Evolutionary conservation across 176 grass and related monocot species (phyloP), one percentile per base, ranked within the genome.

Genomic region (Ampelocalamus luodianensis): DNA sequence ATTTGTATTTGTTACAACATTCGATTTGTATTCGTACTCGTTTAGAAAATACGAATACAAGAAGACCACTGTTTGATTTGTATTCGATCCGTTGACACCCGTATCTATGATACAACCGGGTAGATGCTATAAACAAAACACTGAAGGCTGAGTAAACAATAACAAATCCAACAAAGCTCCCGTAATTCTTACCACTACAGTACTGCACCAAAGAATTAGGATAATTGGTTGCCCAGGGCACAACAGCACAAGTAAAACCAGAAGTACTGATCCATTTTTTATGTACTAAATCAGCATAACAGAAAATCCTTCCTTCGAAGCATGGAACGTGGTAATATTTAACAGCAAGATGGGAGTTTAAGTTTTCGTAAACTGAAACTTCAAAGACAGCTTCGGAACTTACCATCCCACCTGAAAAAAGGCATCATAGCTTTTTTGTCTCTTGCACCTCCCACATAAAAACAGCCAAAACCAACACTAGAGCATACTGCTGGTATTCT

Each of bases 391-490:
- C 71, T 50, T 39, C 40, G 37, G 3, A 53, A 65, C n/a, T 84
- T 66, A 20, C 15, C 48, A 56, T 26, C 44, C 61, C 40, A 68
- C 23, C 16, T 56, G 6, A 50, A 39, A 68, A 34, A 75, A 65
- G 10, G 22, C 20, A 23, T 23, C 58, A 45, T 37, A 27, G 15
- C 1, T 8, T 20, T 29, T 29, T 0, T 34, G 6, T 22, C 58
- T 10, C n/a, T n/a, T 10, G 6, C 40, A 65, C 26, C 26, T 38
- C 42, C 45, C 54, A 15, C 15, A 68, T 27, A 37, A 14, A 58
- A 67, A 68, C 65, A 54, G 72, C 8, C 14, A 82, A 71, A 63
- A 63, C 24, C 36, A 70, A 22, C 69, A 81, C 65, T 8, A 55
- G 34, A 68, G 22, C 22, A 42, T 43, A 43, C 22, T 10, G 13